Percentiles rank a stretch among this genome's conserved stretches.
These are phyloP conservation scores for Torulaspora gathmanii DNA, from an alignment of 805 yeast species.

Conservation along the genomic window DNA sequence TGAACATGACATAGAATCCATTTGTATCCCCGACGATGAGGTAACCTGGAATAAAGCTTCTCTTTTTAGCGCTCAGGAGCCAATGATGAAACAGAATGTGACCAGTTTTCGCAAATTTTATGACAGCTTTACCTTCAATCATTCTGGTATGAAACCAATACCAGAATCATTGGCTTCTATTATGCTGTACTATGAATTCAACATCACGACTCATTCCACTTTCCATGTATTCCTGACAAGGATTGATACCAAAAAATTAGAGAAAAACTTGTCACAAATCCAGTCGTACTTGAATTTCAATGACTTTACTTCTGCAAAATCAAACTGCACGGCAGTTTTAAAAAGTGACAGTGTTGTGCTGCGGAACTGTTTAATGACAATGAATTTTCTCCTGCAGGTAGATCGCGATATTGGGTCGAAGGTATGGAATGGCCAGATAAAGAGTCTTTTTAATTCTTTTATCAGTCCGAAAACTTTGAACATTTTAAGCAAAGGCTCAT, in stretches of 20 bases:
- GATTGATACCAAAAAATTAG: conserved; percentile 30
- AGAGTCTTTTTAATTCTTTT: conserved; percentile 22
- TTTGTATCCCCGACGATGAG: conserved; percentile 54
- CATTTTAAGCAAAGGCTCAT: conserved; percentile 29
- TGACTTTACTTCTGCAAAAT: not conserved
- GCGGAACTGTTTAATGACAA: conserved; percentile 31
- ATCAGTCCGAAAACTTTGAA: conserved; percentile 23
- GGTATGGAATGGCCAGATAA: conserved; percentile 25
- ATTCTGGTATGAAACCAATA: conserved; percentile 27
- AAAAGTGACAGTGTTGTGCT: conserved; percentile 24
- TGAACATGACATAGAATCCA: conserved; percentile 49
- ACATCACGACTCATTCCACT: conserved; percentile 17
- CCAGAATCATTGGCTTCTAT: conserved; percentile 29
- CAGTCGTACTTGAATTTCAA: conserved; percentile 3
- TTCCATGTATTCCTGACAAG: conserved; percentile 30
- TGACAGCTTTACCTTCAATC: conserved; percentile 30
- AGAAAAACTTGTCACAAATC: conserved; percentile 18
- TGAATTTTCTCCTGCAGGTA: conserved; percentile 25
- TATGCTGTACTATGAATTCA: conserved; percentile 33
- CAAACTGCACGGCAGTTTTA: conserved; percentile 9
- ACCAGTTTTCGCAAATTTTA: conserved; percentile 27
- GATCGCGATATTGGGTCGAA: conserved; percentile 25
- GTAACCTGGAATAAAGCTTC: conserved; percentile 36
- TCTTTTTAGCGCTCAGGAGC: conserved; percentile 8
- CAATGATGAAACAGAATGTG: conserved; percentile 15